phyloP scores from a whole-genome alignment of 2,329 filamentous ascomycete species.

The Tothia fuscella region DNA sequence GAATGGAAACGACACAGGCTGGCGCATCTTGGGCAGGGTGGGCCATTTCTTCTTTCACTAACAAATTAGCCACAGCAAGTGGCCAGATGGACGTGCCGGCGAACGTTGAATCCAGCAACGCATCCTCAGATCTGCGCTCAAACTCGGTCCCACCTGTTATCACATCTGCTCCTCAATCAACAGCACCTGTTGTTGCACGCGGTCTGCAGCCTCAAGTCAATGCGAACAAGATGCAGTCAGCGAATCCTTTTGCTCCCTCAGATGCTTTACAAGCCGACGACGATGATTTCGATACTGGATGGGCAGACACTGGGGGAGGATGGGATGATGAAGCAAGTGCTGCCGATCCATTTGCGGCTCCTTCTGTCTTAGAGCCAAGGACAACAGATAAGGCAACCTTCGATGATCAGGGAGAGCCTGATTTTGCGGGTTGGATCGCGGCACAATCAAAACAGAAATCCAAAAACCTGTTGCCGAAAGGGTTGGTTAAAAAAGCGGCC shows the following conservation, averaged over 20 bases:
- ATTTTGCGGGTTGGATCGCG: slow-evolving; percentile 91
- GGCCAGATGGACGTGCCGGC: slow-evolving; percentile 64
- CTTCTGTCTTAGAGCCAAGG: slow-evolving; percentile 33
- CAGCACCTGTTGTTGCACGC: slow-evolving; percentile 30
- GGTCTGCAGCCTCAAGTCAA: slow-evolving; percentile 4
- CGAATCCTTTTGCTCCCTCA: slow-evolving; percentile 19
- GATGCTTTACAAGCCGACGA: slow-evolving; percentile 32
- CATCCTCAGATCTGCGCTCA: slow-evolving; percentile 34
- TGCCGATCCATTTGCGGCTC: slow-evolving; percentile 35
- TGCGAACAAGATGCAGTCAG: slow-evolving; percentile 14
- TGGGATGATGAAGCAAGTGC: slow-evolving; percentile 55
- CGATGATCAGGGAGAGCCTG: slow-evolving; percentile 78
- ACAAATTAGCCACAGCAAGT: slow-evolving; percentile 72
- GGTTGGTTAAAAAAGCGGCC: slow-evolving; percentile 50
- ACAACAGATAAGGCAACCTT: slow-evolving; percentile 34
- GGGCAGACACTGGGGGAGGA: slow-evolving; percentile 59
- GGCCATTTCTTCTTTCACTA: slow-evolving; percentile 98
- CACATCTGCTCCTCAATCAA: slow-evolving; percentile 39
- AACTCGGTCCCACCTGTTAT: slow-evolving; percentile 36
- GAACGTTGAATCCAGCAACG: slow-evolving; percentile 33
- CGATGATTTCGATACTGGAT: slow-evolving; percentile 56
- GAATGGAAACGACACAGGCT: slow-evolving; percentile 65
- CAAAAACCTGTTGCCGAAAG: slow-evolving; percentile 70
- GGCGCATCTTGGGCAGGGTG: slow-evolving; percentile 70
- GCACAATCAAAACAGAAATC: slow-evolving; percentile 68